Conservation (phyloP, 805 yeast genomes). For the Huiozyma naganishii region DNA sequence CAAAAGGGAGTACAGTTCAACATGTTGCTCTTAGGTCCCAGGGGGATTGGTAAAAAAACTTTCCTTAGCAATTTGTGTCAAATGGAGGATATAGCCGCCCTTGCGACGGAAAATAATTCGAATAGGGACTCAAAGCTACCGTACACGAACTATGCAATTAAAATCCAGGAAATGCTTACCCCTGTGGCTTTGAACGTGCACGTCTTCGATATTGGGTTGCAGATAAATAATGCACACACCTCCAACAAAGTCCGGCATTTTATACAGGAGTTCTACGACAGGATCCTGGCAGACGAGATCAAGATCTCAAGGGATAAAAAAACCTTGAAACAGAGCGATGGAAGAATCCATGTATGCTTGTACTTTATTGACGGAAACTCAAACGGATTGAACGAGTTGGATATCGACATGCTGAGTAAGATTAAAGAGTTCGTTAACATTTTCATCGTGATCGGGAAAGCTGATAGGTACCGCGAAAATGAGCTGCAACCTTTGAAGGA, state of each 20-base stretch:
- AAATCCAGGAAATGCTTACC: not conserved
- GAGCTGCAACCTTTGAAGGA: constrained; percentile 49
- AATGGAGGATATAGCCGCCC: constrained; percentile 8
- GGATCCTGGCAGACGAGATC: constrained; percentile 62
- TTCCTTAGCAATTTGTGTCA: constrained; percentile 49
- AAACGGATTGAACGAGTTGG: constrained; percentile 36
- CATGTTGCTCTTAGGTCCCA: constrained; percentile 59
- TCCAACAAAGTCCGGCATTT: constrained; percentile 42
- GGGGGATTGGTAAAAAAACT: constrained; percentile 66
- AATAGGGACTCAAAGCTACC: not conserved
- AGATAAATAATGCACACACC: constrained; percentile 49
- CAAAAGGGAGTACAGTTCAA: constrained; percentile 55
- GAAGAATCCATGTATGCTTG: constrained; percentile 65
- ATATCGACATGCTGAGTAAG: constrained; percentile 57
- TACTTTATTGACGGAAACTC: constrained; percentile 63
- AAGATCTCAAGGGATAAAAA: constrained; percentile 59
- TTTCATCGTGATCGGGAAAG: constrained; percentile 71
- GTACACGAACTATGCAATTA: not conserved
- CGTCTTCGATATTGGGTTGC: constrained; percentile 27
- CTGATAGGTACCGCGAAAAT: constrained; percentile 62
- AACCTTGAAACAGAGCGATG: constrained; percentile 36
- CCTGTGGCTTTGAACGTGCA: constrained; percentile 38
- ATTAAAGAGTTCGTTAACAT: constrained; percentile 68
- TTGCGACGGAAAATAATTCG: not conserved
- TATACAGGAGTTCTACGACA: constrained; percentile 62